Base-by-base conservation (phyloP, 768 basidiomycete species). In the Russula sp. region DNA sequence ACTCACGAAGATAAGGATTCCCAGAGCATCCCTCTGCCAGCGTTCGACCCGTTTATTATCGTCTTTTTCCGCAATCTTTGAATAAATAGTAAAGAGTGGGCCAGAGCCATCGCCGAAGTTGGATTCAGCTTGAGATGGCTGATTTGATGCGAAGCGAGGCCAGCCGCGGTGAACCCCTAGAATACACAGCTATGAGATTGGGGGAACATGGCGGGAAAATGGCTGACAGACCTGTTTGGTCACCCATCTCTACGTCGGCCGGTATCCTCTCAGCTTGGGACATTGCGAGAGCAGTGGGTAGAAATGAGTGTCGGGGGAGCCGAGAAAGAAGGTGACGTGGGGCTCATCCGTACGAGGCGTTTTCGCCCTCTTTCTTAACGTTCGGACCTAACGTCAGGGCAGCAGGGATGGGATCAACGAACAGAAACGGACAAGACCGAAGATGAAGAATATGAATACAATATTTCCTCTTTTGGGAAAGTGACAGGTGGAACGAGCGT, bases 1-100 rank as follows among this genome's bases (percentile, higher is more conserved):
- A 44, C 56, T 46, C 56, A 57, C 56, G n/a, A 57, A 57, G 3
- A 44, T 28, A 1, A 57, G 56, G 11, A 44, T 46, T 7, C 20
- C 28, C 11, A 13, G 34, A 22, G 53, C 53, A 55, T 55, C 53
- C 53, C 7, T 55, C 36, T 38, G 53, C 53, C 53, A 55, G 13
- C 53, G 53, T 38, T 55, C 53, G 1, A n/a, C 53, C 36, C 16
- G 16, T 22, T 38, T 38, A 38, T 55, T 38, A 18, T 55, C 53
- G 4, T 38, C 53, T 38, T 55, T 20, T 32, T 38, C 22, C 22
- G 32, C 24, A 14, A n/a, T 18, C 5, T 55, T 24, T 24, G 53
- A 55, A 55, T 55, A 55, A 6, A 55, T 55, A 36, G 36, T 24
- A 28, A 55, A 55, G 34, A 55, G 53, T 8, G 53, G 53, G 0